Evolutionary conservation across 192 early-diverging fungal genomes (phyloP).

Genomic region (Mortierella alpina): DNA sequence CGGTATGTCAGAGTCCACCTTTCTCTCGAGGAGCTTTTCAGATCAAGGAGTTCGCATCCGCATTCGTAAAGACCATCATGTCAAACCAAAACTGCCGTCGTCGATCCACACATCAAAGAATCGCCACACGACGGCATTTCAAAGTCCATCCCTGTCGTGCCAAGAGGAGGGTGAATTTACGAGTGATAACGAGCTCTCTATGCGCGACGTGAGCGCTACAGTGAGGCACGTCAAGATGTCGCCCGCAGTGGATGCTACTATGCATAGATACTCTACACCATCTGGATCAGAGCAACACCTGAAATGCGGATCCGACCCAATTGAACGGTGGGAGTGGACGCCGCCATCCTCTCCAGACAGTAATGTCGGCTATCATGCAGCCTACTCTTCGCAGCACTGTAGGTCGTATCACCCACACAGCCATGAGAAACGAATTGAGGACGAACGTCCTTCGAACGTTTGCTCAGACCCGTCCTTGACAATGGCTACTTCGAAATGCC

Average conservation of each 20-base stretch:
- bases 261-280: too few relatives aligned
- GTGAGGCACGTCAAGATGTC: constrained; percentile 11
- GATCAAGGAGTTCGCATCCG: constrained; percentile 95
- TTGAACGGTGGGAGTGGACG: too few relatives aligned
- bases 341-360: too few relatives aligned
- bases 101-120: neutral
- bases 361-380: too few relatives aligned
- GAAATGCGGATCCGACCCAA: too few relatives aligned
- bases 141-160: constrained; percentile 39
- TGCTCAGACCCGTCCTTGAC: too few relatives aligned
- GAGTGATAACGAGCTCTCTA: constrained; percentile 22
- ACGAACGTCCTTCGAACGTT: too few relatives aligned
- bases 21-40: constrained; percentile 88
- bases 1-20: constrained; percentile 91
- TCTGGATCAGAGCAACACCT: too few relatives aligned
- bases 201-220: neutral
- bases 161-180: constrained; percentile 17
- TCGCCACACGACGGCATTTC: constrained; percentile 1
- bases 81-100: constrained; percentile 42
- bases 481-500: too few relatives aligned
- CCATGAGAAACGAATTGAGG: too few relatives aligned
- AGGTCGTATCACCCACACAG: too few relatives aligned
- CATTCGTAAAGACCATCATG: constrained; percentile 84
- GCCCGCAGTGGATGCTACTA: neutral
- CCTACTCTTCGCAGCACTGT: too few relatives aligned